Evolutionary conservation across 345 rosid genomes (phyloP).

Genomic region (Populus davidiana): DNA sequence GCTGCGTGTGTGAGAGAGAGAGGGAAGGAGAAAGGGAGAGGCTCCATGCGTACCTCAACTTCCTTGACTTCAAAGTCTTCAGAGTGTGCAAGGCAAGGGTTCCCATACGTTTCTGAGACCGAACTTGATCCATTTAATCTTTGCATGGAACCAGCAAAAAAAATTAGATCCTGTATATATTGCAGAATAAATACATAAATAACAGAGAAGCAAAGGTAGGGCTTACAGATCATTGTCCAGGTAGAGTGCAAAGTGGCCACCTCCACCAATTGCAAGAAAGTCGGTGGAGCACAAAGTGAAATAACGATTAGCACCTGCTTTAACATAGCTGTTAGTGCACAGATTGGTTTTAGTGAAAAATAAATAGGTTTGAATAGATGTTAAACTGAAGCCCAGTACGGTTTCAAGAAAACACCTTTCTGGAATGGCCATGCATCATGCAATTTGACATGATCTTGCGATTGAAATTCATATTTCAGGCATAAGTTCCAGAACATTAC

Average conservation of each 20-base stretch:
- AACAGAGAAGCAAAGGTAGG: slow-evolving; percentile 1
- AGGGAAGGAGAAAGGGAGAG: neutral
- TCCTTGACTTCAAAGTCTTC: slow-evolving; percentile 85
- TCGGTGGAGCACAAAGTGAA: slow-evolving; percentile 81
- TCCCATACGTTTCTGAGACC: slow-evolving; percentile 86
- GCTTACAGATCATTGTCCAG: slow-evolving; percentile 84
- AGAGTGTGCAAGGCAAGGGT: slow-evolving; percentile 76
- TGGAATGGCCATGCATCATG: neutral
- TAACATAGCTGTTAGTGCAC: slow-evolving; percentile 20
- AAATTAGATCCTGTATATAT: neutral
- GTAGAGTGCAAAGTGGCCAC: slow-evolving; percentile 90
- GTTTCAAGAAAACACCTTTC: neutral
- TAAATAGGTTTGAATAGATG: neutral
- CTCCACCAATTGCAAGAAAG: slow-evolving; percentile 87
- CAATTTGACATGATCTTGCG: neutral
- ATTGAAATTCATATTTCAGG: neutral
- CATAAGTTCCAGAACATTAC: neutral
- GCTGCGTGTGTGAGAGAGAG: neutral
- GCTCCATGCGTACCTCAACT: slow-evolving; percentile 65
- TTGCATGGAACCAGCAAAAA: neutral
- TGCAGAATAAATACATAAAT: neutral
- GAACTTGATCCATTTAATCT: slow-evolving; percentile 92
- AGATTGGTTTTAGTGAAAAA: neutral
- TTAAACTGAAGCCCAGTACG: neutral
- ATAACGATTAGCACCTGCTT: slow-evolving; percentile 86